These are phyloP conservation scores for Patellifolia procumbens DNA, from an alignment of 179 eudicot species.

Conservation along the genomic window DNA sequence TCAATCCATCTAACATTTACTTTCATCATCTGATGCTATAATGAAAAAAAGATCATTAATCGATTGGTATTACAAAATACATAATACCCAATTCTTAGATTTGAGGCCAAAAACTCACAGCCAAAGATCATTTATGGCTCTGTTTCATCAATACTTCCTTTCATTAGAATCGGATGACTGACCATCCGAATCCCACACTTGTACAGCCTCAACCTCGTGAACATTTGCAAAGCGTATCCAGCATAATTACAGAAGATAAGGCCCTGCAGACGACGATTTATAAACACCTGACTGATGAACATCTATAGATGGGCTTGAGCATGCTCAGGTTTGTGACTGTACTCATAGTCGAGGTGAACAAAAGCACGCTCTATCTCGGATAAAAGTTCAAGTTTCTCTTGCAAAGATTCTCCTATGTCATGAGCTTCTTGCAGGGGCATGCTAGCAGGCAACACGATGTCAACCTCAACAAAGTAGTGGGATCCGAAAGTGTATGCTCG, in stretches of 20 bases:
- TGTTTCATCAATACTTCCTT: too few species aligned
- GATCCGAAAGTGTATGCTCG: constrained; percentile 88
- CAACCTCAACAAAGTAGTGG: constrained; percentile 83
- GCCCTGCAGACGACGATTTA: too few species aligned
- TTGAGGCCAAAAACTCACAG: too few species aligned
- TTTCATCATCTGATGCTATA: constrained; percentile 1
- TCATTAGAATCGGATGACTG: too few species aligned
- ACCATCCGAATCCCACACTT: not conserved
- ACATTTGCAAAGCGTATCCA: not conserved
- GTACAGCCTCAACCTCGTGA: not conserved
- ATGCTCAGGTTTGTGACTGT: constrained; percentile 69
- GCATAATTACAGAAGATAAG: not conserved
- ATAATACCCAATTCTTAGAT: not conserved
- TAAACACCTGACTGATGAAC: not conserved
- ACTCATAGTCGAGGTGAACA: constrained; percentile 81
- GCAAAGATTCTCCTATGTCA: constrained; percentile 73
- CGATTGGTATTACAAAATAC: not conserved
- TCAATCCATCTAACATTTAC: not conserved
- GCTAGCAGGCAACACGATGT: constrained; percentile 67
- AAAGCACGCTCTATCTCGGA: constrained; percentile 84
- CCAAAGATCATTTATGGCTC: too few species aligned
- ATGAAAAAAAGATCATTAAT: not conserved
- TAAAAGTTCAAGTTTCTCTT: constrained; percentile 72
- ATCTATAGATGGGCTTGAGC: constrained; percentile 50
- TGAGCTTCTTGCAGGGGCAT: constrained; percentile 85